phyloP scores from a whole-genome alignment of 768 basidiomycete genomes.

The Ramaria sp. region DNA sequence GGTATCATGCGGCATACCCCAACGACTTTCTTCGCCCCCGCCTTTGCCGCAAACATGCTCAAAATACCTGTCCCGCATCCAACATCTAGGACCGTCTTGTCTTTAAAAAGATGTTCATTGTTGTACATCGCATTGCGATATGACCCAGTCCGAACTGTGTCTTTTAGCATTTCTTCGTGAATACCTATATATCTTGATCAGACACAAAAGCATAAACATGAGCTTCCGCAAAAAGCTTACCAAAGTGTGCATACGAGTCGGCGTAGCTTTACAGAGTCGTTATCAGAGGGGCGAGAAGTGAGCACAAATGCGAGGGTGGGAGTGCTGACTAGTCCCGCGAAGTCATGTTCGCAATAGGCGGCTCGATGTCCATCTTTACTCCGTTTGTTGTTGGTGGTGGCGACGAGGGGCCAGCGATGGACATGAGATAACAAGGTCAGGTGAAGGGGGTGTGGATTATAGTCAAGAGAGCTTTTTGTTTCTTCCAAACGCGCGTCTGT shows the following conservation, averaged over 20 bases:
- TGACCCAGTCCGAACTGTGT: slow-evolving; percentile 86
- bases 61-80: slow-evolving; percentile 98
- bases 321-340: slow-evolving; percentile 79
- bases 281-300: slow-evolving; percentile 13
- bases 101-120: slow-evolving; percentile 92
- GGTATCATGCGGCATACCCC: slow-evolving; percentile 44
- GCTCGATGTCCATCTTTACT: slow-evolving; percentile 11
- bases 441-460: neutral
- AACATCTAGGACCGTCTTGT: slow-evolving; percentile 93
- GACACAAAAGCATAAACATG: neutral
- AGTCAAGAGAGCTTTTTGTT: neutral
- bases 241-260: slow-evolving; percentile 93
- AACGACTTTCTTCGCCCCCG: slow-evolving; percentile 88
- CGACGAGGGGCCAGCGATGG: slow-evolving; percentile 20
- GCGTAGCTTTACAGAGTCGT: slow-evolving; percentile 55
- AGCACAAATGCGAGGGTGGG: slow-evolving; percentile 25
- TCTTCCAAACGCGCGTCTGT: neutral
- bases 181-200: slow-evolving; percentile 46
- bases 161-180: slow-evolving; percentile 99
- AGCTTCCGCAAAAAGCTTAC: slow-evolving; percentile 28
- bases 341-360: slow-evolving; percentile 41
- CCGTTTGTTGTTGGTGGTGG: slow-evolving; percentile 8
- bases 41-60: slow-evolving; percentile 96
- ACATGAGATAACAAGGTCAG: slow-evolving; percentile 13
- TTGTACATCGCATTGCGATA: slow-evolving; percentile 93